phyloP scores from a whole-genome alignment of 1,139 yeast genomes.

The Candida glucosophila region DNA sequence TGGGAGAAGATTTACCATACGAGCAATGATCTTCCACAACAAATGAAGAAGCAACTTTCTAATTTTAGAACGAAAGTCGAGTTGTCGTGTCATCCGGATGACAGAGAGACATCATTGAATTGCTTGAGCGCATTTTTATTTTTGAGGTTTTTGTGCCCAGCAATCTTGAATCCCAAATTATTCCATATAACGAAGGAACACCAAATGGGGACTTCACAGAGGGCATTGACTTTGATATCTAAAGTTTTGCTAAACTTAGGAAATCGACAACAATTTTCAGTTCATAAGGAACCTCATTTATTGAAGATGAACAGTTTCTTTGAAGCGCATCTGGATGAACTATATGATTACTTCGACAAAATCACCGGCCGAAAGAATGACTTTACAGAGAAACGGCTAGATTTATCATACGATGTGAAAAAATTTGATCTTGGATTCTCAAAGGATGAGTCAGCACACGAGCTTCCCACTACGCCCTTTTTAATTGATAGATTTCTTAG shows the following conservation, averaged over 20 bases:
- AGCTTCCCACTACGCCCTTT: constrained; percentile 60
- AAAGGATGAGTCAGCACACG: constrained; percentile 39
- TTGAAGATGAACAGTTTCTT: constrained; percentile 63
- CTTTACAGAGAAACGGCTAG: constrained; percentile 50
- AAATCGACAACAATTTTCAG: constrained; percentile 63
- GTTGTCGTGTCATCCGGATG: constrained; percentile 50
- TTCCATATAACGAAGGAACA: constrained; percentile 66
- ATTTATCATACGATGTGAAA: constrained; percentile 48
- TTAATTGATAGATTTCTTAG: constrained; percentile 59
- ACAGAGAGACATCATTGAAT: constrained; percentile 48
- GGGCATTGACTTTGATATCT: constrained; percentile 77
- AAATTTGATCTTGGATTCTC: constrained; percentile 42
- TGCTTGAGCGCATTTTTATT: constrained; percentile 80
- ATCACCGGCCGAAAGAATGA: constrained; percentile 66
- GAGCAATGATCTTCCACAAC: constrained; percentile 68
- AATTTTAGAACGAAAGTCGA: constrained; percentile 55
- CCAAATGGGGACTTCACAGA: constrained; percentile 61
- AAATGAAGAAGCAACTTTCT: constrained; percentile 53
- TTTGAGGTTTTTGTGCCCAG: constrained; percentile 84
- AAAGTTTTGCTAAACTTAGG: constrained; percentile 76
- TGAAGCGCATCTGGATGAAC: constrained; percentile 45
- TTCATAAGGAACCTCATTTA: constrained; percentile 76
- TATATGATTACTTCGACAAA: constrained; percentile 60
- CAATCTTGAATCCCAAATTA: constrained; percentile 78
- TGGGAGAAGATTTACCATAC: constrained; percentile 70